Conservation (phyloP, 257 asterid genomes). For the Capsicum baccatum region DNA sequence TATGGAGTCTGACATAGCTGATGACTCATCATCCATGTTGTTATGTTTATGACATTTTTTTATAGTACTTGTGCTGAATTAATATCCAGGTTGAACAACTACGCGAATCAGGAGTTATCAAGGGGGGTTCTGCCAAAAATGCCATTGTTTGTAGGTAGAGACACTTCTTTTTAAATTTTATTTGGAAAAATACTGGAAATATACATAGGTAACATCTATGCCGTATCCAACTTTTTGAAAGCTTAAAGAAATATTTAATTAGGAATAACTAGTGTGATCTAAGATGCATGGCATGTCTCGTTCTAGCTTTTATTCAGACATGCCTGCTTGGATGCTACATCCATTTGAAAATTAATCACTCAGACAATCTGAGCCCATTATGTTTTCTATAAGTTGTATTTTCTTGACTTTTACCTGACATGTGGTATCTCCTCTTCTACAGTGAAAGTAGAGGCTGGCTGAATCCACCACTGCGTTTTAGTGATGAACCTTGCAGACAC, state of each 20-base stretch:
- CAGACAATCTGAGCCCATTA: not conserved
- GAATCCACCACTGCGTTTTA: constrained; percentile 83
- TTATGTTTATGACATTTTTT: constrained; percentile 10
- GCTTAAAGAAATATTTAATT: not conserved
- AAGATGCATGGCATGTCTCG: not conserved
- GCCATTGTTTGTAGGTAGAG: constrained; percentile 86
- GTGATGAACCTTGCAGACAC: constrained; percentile 92
- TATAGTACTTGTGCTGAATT: constrained; percentile 4
- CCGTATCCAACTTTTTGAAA: not conserved
- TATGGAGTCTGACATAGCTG: not conserved
- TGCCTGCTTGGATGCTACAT: not conserved
- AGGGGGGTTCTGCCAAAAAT: constrained; percentile 80
- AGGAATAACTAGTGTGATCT: not conserved
- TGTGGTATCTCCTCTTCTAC: constrained; percentile 28
- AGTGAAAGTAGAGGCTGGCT: constrained; percentile 82
- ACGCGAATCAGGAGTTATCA: constrained; percentile 72
- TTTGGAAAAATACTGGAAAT: constrained; percentile 11
- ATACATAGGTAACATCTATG: not conserved
- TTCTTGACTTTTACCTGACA: not conserved
- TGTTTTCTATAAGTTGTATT: not conserved
- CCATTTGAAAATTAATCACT: not conserved
- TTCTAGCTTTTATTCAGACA: not conserved
- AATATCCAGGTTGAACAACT: constrained; percentile 70
- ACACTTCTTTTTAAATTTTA: constrained; percentile 13
- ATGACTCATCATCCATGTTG: not conserved